These are phyloP conservation scores for Saraca asoca DNA, from an alignment of 331 rosid genomes.

Conservation along the genomic window DNA sequence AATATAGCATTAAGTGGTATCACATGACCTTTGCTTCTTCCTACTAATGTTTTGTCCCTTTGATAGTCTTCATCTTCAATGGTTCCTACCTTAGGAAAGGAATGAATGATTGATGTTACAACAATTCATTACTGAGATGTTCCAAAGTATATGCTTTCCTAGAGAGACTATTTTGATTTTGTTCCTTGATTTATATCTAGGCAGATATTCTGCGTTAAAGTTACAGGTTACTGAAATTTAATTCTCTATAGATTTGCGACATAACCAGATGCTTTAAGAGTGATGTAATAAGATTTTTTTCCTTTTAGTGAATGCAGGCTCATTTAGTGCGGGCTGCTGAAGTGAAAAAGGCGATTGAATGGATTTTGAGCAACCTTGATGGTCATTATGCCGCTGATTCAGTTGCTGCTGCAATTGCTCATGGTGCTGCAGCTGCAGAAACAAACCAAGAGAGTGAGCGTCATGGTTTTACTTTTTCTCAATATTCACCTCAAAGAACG, in stretches of 20 bases:
- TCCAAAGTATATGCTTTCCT: not conserved
- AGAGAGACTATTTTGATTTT: conserved; percentile 4
- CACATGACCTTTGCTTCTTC: not conserved
- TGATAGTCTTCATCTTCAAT: not conserved
- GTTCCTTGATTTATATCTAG: not conserved
- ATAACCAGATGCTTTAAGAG: conserved; percentile 44
- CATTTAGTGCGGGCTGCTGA: conserved; percentile 96
- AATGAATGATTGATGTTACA: conserved; percentile 16
- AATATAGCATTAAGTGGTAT: not conserved
- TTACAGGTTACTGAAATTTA: conserved; percentile 27
- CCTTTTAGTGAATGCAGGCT: conserved; percentile 99
- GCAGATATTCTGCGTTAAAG: conserved; percentile 14
- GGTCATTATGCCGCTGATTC: conserved; percentile 96
- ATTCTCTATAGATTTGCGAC: conserved; percentile 8
- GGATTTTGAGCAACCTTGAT: conserved; percentile 92
- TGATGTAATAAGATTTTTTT: conserved; percentile 72
- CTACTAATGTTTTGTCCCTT: not conserved
- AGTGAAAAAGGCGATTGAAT: conserved; percentile 92
- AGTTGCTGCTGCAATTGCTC: conserved; percentile 91
- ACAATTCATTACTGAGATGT: conserved; percentile 6
- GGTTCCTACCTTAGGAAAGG: conserved; percentile 1
- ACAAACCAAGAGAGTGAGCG: conserved; percentile 63
- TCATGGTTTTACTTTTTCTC: conserved; percentile 42
- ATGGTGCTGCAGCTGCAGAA: conserved; percentile 83
- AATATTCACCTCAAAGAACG: conserved; percentile 58